Evolutionary conservation across 306 rosid species (phyloP).

Genomic region (Vigna trinervia): DNA sequence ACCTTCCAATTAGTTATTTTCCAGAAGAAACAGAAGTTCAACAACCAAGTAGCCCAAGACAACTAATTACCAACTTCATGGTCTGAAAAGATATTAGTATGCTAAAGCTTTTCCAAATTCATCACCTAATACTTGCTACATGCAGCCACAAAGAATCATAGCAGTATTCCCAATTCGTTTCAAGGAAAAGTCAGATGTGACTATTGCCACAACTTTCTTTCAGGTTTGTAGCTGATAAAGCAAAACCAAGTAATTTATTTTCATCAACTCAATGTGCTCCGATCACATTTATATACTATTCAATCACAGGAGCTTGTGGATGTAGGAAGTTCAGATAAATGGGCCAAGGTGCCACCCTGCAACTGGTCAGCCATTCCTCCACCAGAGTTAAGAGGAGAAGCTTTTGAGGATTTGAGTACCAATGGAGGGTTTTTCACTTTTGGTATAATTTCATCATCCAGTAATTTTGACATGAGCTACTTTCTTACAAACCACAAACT

Average conservation of each 20-base stretch:
- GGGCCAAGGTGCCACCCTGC: conserved; percentile 85
- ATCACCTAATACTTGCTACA: conserved; percentile 39
- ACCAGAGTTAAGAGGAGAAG: conserved; percentile 86
- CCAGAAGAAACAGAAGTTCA: not conserved
- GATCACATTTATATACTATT: conserved; percentile 30
- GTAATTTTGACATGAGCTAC: conserved; percentile 22
- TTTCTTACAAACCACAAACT: conserved; percentile 14
- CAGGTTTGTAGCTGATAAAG: conserved; percentile 60
- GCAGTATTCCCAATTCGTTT: conserved; percentile 87
- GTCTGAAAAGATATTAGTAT: conserved; percentile 1
- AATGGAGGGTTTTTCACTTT: conserved; percentile 90
- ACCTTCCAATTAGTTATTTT: not conserved
- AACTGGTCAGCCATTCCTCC: conserved; percentile 97
- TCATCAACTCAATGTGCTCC: conserved; percentile 12
- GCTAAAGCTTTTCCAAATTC: conserved; percentile 33
- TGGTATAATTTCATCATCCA: conserved; percentile 56
- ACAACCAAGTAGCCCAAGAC: conserved; percentile 4
- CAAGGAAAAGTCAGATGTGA: conserved; percentile 73
- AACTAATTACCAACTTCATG: not conserved
- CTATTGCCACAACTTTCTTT: conserved; percentile 86
- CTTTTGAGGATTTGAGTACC: conserved; percentile 85
- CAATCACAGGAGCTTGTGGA: conserved; percentile 82
- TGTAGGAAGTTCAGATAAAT: conserved; percentile 78
- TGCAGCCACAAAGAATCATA: conserved; percentile 76
- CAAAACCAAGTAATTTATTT: conserved; percentile 18